Evolutionary conservation across 768 basidiomycete species (phyloP).

Genomic region (Leccinum incarnatum): DNA sequence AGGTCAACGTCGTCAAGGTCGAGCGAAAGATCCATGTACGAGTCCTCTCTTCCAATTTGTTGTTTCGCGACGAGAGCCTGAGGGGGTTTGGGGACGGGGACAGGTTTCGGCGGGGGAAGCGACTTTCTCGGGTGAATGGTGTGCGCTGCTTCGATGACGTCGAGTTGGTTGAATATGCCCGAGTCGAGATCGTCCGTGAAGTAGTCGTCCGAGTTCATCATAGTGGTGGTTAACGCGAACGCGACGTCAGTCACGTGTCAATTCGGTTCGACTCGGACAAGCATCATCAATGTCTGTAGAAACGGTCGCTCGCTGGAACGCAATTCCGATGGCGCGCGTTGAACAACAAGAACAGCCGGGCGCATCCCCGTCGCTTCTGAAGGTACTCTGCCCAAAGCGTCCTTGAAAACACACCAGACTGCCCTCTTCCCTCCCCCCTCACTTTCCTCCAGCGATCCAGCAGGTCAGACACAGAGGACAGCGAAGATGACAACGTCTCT

Average conservation of each 20-base stretch:
- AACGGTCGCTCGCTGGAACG: slow-evolving; percentile 70
- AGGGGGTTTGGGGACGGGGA: slow-evolving; percentile 14
- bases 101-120: slow-evolving; percentile 30
- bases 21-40: slow-evolving; percentile 51
- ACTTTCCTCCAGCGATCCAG: slow-evolving; percentile 62
- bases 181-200: slow-evolving; percentile 68
- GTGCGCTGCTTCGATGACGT: slow-evolving; percentile 67
- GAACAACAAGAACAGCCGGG: slow-evolving; percentile 22
- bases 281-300: slow-evolving; percentile 53
- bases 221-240: not conserved
- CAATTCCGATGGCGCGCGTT: slow-evolving; percentile 49
- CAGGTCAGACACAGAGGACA: slow-evolving; percentile 44
- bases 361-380: slow-evolving; percentile 35
- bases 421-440: slow-evolving; percentile 46
- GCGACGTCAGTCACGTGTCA: slow-evolving; percentile 18
- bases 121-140: slow-evolving; percentile 4
- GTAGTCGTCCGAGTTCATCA: slow-evolving; percentile 77
- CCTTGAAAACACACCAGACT: slow-evolving; percentile 48
- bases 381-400: slow-evolving; percentile 65
- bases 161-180: slow-evolving; percentile 57
- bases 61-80: slow-evolving; percentile 1
- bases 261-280: not conserved
- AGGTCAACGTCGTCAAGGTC: slow-evolving; percentile 58
- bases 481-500: slow-evolving; percentile 66
- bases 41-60: slow-evolving; percentile 38